A percentile compares a stretch with the other conserved stretches of the same genome.
Conservation (phyloP, 2,329 filamentous ascomycete species). For the Neurospora crassa region DNA sequence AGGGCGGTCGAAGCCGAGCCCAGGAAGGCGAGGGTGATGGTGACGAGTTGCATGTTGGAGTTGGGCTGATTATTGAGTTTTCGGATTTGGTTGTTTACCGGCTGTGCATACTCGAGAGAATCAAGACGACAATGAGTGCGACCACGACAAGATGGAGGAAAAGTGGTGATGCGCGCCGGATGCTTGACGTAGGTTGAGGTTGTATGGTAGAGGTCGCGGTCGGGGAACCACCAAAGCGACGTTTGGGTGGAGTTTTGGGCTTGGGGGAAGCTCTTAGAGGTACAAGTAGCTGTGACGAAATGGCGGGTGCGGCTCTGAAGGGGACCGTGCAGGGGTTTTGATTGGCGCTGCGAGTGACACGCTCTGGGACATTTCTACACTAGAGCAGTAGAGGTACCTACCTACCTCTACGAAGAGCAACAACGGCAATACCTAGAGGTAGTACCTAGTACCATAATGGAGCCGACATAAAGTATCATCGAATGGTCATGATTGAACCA, state of each 20-base stretch:
- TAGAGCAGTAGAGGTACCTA: not conserved
- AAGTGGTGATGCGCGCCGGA: not conserved
- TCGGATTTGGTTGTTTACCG: not conserved
- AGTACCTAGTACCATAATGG: no score
- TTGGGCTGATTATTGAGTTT: not conserved
- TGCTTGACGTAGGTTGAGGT: not conserved
- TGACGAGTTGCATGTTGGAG: constrained; percentile 24
- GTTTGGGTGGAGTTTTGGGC: not conserved
- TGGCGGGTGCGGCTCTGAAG: not conserved
- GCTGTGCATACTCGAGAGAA: not conserved
- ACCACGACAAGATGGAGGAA: not conserved
- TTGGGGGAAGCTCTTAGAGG: not conserved
- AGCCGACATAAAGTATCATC: not conserved
- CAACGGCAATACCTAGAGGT: no score
- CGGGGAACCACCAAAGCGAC: not conserved
- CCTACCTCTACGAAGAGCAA: no score
- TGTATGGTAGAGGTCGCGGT: not conserved
- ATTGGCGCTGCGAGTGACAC: not conserved
- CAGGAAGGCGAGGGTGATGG: constrained; percentile 27
- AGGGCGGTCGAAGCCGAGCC: constrained; percentile 21
- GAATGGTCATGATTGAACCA: not conserved
- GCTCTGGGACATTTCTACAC: not conserved
- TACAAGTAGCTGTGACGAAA: not conserved
- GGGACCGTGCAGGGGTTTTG: not conserved
- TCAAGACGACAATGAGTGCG: not conserved